Evolutionary conservation across 1,284 basidiomycete species (phyloP), one percentile per base, ranked within the genome.

Genomic region (Filobasidium uniguttulatum): DNA sequence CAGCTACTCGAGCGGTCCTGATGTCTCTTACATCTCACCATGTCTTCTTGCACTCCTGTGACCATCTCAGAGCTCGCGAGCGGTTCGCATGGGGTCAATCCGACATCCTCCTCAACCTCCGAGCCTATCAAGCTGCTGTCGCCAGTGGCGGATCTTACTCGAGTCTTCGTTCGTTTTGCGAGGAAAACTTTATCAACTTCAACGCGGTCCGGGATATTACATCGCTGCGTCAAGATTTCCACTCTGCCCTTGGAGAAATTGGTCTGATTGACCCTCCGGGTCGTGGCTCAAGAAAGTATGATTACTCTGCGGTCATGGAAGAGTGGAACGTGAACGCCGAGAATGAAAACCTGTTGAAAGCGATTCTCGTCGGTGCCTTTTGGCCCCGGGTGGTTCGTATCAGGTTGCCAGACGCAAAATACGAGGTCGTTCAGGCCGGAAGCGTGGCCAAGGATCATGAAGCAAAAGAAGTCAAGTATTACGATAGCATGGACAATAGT

Each of bases 181-280:
- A 89, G 60, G 73, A 83, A 81, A 84, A 89, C 68, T 94, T 86
- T 67, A 85, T 96, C 57, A 87, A 83, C 2, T 59, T 69, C 3
- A 74, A 79, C 2, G 79, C 83, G 1, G 57, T 93, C 46, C 78
- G 84, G n/a, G 90, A 94, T 57, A 79, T 94, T 48, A 79, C 77
- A 1, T 79, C 80, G 7, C 77, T 91, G 3, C 80, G 86, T 30
- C 72, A 76, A 59, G 88, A 94, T 56, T 83, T 91, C 63, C 66
- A 85, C 45, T 73, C 75, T 10, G 77, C 84, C 1, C 75, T 96
- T 30, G 69, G 75, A 5, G 79, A 81, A 49, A 77, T 85, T 40
- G 86, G 86, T 4, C 82, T 94, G 59, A 71, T 84, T 23, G 63
- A 66, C 1, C 73, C 72, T 2, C 57, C 63, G 6, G 64, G 63